Base-by-base conservation (phyloP, 345 rosid species). In the Linum lewisii region DNA sequence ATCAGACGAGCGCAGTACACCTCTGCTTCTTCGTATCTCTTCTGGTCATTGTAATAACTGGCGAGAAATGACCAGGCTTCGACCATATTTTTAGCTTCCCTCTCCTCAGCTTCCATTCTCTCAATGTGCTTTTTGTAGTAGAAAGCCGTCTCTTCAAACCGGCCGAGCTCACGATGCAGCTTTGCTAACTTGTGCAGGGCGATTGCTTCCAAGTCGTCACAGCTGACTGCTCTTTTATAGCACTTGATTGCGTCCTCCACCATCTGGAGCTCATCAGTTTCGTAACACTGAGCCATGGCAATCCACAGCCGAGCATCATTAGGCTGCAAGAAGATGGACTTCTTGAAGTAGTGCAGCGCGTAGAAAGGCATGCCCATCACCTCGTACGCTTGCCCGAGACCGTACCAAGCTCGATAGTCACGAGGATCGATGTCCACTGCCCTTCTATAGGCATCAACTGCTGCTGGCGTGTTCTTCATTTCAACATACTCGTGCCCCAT, bases 401-500 rank as follows among this genome's bases (percentile, higher is more conserved):
- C 98, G 72, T 91, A 87, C 98, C 98, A 91, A 42, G 98, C 98
- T 67, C 98, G 79, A 66, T 86, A 90, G 65, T 93, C 99, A 66
- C 83, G 62, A 11, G 97, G 83, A 72, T 82, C 81, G 67, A 93
- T 84, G 66, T 89, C 99, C 65, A 93, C 97, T 67, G 97, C 99
- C 57, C 92, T 68, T 75, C 95, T 78, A 59, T 93, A 93, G 36
- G 97, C 99, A 80, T 93, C 99, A 61, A 93, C 69, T 7, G 99
- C 99, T 51, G 99, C 96, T 54, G 99, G 85, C 2, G 88, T 87
- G 77, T 87, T 93, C 70, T 93, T 89, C 99, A 93, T 93, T 72
- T 93, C 97, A 3, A 87, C 92, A 65, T 84, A 93, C 61, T 89
- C 99, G 32, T 93, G 99, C 22, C 99, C 99, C 94, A 93, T 87